A percentile compares a stretch with the other conserved stretches of the same genome.
phyloP scores from a whole-genome alignment of 2,329 filamentous ascomycete species.

The Fusarium globosum region DNA sequence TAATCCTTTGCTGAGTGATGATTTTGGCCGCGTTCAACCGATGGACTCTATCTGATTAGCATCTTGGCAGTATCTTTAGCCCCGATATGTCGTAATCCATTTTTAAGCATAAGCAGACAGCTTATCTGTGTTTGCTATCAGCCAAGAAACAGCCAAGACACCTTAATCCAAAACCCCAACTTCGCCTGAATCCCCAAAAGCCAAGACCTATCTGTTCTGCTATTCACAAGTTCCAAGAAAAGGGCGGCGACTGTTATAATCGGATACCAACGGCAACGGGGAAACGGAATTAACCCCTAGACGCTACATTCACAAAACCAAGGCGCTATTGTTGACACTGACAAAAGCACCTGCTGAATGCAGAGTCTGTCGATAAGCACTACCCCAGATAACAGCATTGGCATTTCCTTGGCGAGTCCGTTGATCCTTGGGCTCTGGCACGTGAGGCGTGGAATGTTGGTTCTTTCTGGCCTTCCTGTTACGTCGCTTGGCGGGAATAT shows the following conservation, averaged over 20 bases:
- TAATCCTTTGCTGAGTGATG: fast-evolving
- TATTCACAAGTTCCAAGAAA: not conserved
- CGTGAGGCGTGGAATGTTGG: not conserved
- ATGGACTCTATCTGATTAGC: not conserved
- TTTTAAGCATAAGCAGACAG: not conserved
- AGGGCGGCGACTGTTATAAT: not conserved
- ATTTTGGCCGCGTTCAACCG: not conserved
- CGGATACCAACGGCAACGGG: constrained; percentile 1
- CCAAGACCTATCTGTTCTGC: not conserved
- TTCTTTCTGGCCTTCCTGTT: constrained; percentile 19
- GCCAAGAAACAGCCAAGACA: not conserved
- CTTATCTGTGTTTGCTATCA: not conserved
- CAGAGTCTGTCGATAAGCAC: not conserved
- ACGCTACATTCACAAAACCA: not conserved
- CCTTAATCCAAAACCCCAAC: not conserved
- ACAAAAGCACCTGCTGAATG: not conserved
- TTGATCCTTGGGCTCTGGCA: not conserved
- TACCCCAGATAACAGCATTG: constrained; percentile 8
- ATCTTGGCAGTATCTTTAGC: not conserved
- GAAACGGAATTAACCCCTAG: not conserved
- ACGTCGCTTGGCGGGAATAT: constrained; percentile 30
- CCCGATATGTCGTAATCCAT: not conserved
- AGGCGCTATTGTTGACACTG: not conserved
- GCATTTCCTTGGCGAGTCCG: not conserved
- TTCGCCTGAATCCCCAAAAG: not conserved